phyloP scores from a whole-genome alignment of 768 basidiomycete species.

The Chalciporus pseudorubinellus region DNA sequence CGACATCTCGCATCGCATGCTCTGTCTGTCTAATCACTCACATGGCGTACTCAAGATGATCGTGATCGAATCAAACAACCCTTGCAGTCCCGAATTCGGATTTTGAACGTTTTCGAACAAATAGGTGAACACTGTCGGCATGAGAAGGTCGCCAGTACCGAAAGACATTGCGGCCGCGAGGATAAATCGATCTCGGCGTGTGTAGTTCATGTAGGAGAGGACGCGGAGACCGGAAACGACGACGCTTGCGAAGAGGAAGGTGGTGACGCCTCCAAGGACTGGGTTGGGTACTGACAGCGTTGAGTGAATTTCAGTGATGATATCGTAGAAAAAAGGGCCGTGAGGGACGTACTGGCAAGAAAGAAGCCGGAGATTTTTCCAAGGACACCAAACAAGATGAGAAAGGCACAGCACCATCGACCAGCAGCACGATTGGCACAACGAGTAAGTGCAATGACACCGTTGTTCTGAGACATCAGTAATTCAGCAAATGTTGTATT shows the following conservation, averaged over 20 bases:
- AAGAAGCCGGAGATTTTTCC: constrained; percentile 85
- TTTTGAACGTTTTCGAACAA: constrained; percentile 62
- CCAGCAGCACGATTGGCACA: constrained; percentile 81
- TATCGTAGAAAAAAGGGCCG: neutral
- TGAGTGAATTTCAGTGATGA: no score
- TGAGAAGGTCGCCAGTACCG: constrained; percentile 69
- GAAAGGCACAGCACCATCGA: constrained; percentile 74
- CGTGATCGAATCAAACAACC: constrained; percentile 74
- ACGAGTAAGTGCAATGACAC: constrained; percentile 79
- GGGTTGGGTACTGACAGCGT: constrained; percentile 59
- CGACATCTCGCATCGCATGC: no score
- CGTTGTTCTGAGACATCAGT: constrained; percentile 56
- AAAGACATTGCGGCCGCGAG: constrained; percentile 67
- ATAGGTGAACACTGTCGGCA: constrained; percentile 61
- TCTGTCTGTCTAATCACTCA: no score
- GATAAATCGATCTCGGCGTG: constrained; percentile 65
- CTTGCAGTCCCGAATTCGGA: constrained; percentile 54
- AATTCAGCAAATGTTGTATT: neutral
- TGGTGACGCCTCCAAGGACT: constrained; percentile 82
- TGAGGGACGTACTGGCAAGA: constrained; percentile 55
- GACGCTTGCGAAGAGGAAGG: constrained; percentile 81
- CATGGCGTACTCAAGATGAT: constrained; percentile 82
- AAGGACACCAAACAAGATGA: constrained; percentile 75
- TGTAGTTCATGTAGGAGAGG: constrained; percentile 56
- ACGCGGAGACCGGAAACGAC: constrained; percentile 70